Evolutionary conservation across 768 basidiomycete genomes (phyloP).

Genomic region (Hemileccinum impolitum): DNA sequence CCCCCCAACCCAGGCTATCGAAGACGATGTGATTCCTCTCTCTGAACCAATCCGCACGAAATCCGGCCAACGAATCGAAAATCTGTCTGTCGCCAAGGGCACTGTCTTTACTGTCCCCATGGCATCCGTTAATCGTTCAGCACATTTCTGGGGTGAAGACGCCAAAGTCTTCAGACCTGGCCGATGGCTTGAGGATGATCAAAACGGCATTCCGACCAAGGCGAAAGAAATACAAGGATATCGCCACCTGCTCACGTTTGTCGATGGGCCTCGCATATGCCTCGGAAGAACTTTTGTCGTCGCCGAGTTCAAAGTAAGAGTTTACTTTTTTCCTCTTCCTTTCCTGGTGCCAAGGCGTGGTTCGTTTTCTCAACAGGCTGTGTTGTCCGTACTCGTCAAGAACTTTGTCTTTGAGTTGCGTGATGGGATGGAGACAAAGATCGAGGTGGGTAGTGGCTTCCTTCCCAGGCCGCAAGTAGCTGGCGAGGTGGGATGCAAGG

Average conservation of each 20-base stretch:
- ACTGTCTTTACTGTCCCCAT: slow-evolving; percentile 43
- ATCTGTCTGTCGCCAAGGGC: slow-evolving; percentile 45
- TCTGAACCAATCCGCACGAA: slow-evolving; percentile 43
- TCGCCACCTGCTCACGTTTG: slow-evolving; percentile 49
- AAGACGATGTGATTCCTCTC: slow-evolving; percentile 61
- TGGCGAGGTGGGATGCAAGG: slow-evolving; percentile 21
- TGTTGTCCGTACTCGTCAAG: slow-evolving; percentile 39
- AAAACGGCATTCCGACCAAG: slow-evolving; percentile 19
- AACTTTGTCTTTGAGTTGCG: slow-evolving; percentile 36
- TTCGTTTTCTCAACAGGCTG: slow-evolving; percentile 29
- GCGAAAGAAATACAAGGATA: slow-evolving; percentile 46
- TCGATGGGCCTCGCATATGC: slow-evolving; percentile 49
- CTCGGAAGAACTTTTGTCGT: slow-evolving; percentile 50
- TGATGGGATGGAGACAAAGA: slow-evolving; percentile 35
- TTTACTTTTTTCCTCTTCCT: background rate
- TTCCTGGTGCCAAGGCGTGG: background rate
- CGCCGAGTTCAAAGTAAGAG: slow-evolving; percentile 30
- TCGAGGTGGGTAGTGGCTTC: slow-evolving; percentile 15
- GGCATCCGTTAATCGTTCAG: slow-evolving; percentile 45
- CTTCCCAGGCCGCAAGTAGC: slow-evolving; percentile 14
- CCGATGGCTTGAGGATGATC: slow-evolving; percentile 51
- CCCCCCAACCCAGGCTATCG: slow-evolving; percentile 33
- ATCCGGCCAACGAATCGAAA: slow-evolving; percentile 37
- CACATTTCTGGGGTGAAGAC: slow-evolving; percentile 57
- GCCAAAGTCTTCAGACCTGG: slow-evolving; percentile 57